Evolutionary conservation across 805 yeast genomes (phyloP).

Genomic region (Saturnispora saitoi): DNA sequence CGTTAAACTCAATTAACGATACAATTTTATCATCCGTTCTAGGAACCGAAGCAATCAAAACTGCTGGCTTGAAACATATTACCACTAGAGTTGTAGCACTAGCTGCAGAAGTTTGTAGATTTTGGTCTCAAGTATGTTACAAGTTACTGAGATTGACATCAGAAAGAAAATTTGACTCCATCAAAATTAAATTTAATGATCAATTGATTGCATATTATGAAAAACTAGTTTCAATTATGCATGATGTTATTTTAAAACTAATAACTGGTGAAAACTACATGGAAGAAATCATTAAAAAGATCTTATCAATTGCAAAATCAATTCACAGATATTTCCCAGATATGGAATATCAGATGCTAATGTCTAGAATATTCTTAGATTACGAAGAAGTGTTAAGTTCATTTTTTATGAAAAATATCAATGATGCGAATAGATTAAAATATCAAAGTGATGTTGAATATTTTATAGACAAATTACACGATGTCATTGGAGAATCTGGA

Average conservation of each 20-base stretch:
- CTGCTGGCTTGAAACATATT: slow-evolving; percentile 67
- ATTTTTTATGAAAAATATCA: slow-evolving; percentile 39
- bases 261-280: slow-evolving; percentile 33
- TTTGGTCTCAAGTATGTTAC: slow-evolving; percentile 28
- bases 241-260: slow-evolving; percentile 36
- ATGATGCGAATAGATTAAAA: slow-evolving; percentile 42
- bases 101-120: slow-evolving; percentile 55
- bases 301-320: slow-evolving; percentile 53
- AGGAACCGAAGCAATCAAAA: slow-evolving; percentile 67
- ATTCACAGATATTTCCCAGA: slow-evolving; percentile 50
- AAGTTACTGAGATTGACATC: slow-evolving; percentile 15
- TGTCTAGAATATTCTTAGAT: slow-evolving; percentile 45
- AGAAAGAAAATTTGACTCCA: slow-evolving; percentile 29
- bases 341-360: slow-evolving; percentile 35
- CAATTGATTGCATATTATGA: slow-evolving; percentile 57
- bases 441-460: slow-evolving; percentile 44
- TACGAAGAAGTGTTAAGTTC: slow-evolving; percentile 49
- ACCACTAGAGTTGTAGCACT: slow-evolving; percentile 65
- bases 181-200: slow-evolving; percentile 38
- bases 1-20: slow-evolving; percentile 44
- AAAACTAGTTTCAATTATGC: slow-evolving; percentile 63
- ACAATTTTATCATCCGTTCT: slow-evolving; percentile 52
- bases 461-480: slow-evolving; percentile 52
- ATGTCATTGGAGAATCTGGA: slow-evolving; percentile 50
- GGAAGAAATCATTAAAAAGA: slow-evolving; percentile 58